Conservation (phyloP, 371 early-diverging fungal species). For the Actinomortierella wolfii region DNA sequence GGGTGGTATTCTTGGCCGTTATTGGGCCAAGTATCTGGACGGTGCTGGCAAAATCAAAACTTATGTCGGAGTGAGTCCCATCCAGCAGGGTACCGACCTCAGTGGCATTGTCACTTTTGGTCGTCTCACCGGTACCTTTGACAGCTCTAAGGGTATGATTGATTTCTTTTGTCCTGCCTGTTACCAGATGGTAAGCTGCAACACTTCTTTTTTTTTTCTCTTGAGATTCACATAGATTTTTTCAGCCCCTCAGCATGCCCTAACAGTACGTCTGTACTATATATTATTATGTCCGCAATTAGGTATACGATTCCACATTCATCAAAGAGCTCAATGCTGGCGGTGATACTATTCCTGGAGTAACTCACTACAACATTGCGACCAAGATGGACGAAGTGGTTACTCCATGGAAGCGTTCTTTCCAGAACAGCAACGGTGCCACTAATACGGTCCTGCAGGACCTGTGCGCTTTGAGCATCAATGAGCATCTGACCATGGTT, state of each 20-base stretch:
- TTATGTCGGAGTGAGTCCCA: slow-evolving; percentile 4
- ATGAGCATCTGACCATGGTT: background rate
- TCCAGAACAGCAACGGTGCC: slow-evolving; percentile 1
- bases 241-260: too few relatives aligned
- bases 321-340: slow-evolving; percentile 2
- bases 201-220: too few relatives aligned
- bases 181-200: slow-evolving; percentile 2
- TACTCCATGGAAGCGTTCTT: slow-evolving; percentile 1
- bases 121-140: background rate
- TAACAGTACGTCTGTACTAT: too few relatives aligned
- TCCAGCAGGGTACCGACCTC: slow-evolving; percentile 4
- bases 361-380: slow-evolving; percentile 4
- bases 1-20: slow-evolving; percentile 7
- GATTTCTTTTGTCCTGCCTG: background rate
- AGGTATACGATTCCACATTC: background rate
- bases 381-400: slow-evolving; percentile 9
- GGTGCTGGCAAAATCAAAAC: slow-evolving; percentile 11
- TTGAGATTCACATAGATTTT: too few relatives aligned
- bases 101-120: slow-evolving; percentile 1
- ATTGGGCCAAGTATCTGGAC: slow-evolving; percentile 8
- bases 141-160: background rate
- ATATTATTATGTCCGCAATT: too few relatives aligned
- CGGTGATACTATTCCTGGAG: slow-evolving; percentile 5
- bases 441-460: slow-evolving; percentile 5
- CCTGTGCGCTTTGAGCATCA: background rate